phyloP scores from a whole-genome alignment of 768 basidiomycete species.

The Russula brevipes region DNA sequence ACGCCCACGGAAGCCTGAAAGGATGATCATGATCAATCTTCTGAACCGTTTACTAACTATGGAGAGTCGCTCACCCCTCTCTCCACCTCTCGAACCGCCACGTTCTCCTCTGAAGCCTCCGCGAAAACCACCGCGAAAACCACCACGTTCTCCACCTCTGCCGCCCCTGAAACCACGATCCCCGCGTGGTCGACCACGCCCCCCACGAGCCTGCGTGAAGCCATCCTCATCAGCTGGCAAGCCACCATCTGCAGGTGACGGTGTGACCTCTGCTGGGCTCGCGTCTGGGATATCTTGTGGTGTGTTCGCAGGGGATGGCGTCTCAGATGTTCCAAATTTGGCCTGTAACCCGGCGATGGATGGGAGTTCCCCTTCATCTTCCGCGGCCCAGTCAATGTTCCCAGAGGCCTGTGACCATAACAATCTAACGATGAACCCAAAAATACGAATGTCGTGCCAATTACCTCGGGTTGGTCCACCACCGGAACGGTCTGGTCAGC shows the following conservation, averaged over 20 bases:
- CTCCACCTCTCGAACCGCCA: conserved; percentile 31
- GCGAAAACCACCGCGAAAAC: conserved; percentile 38
- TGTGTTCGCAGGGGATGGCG: conserved; percentile 36
- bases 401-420: conserved; percentile 24
- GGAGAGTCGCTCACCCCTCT: conserved; percentile 13
- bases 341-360: conserved; percentile 71
- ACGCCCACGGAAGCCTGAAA: conserved; percentile 26
- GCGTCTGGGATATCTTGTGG: conserved; percentile 29
- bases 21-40: background rate
- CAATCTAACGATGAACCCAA: background rate
- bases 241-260: conserved; percentile 29
- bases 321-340: conserved; percentile 63
- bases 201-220: conserved; percentile 36
- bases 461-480: conserved; percentile 17
- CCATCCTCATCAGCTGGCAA: conserved; percentile 53
- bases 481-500: conserved; percentile 6
- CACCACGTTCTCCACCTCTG: conserved; percentile 25
- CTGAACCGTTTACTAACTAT: background rate
- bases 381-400: conserved; percentile 78
- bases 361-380: conserved; percentile 76
- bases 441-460: background rate
- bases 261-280: conserved; percentile 25
- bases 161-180: conserved; percentile 21
- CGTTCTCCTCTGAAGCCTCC: conserved; percentile 37
- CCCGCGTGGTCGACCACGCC: conserved; percentile 23